phyloP scores from a whole-genome alignment of 805 yeast species.

The Clavispora fructus region DNA sequence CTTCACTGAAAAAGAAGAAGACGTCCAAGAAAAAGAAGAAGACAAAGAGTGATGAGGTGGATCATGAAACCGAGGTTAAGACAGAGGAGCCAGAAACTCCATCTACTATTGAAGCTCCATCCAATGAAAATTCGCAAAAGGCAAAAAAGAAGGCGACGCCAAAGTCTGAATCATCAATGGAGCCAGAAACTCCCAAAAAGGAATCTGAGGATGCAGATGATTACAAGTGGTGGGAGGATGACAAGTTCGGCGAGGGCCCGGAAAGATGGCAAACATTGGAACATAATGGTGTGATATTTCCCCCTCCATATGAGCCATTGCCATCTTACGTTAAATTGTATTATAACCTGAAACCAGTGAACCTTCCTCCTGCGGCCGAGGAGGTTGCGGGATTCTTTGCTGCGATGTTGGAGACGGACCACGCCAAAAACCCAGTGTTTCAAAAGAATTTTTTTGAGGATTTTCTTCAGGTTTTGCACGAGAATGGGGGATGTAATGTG shows the following conservation, averaged over 20 bases:
- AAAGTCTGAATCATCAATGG: neutral
- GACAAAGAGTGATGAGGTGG: neutral
- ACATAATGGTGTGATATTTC: conserved; percentile 89
- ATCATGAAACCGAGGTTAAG: neutral
- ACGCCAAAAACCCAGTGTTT: conserved; percentile 80
- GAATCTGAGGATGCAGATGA: conserved; percentile 43
- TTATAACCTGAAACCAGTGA: conserved; percentile 73
- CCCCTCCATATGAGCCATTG: conserved; percentile 85
- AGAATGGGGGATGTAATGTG: conserved; percentile 57
- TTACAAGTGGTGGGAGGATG: conserved; percentile 82
- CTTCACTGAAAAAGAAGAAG: conserved; percentile 3
- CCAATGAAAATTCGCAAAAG: neutral
- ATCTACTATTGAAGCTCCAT: neutral
- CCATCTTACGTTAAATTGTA: conserved; percentile 71
- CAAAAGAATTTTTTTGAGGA: conserved; percentile 84
- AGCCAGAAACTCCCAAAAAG: conserved; percentile 10
- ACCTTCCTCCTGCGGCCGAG: conserved; percentile 76
- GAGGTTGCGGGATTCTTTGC: conserved; percentile 96
- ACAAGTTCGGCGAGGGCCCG: conserved; percentile 59
- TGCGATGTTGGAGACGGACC: conserved; percentile 83
- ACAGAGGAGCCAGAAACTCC: neutral
- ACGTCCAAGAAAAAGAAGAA: conserved; percentile 2
- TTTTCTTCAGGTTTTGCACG: conserved; percentile 62
- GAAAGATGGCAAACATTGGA: conserved; percentile 82
- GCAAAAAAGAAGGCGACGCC: neutral